A percentile compares a stretch with the other conserved stretches of the same genome.
Evolutionary conservation across 2,329 filamentous ascomycete genomes (phyloP).

Genomic region (Ciborinia camelliae): DNA sequence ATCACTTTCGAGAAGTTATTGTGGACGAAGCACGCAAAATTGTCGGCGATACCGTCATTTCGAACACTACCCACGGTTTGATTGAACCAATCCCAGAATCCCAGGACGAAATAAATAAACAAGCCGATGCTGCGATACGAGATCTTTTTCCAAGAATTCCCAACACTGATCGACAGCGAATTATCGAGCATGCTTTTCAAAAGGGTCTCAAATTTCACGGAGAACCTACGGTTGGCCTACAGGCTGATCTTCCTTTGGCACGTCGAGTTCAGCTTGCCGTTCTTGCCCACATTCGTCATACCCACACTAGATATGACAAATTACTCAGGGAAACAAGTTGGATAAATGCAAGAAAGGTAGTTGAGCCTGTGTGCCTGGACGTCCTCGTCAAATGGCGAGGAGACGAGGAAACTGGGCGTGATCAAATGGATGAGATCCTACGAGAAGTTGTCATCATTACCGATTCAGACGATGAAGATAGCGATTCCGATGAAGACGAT

Average conservation of each 20-base stretch:
- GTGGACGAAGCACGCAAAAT: slow-evolving; percentile 51
- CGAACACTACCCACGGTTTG: slow-evolving; percentile 31
- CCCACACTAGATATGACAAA: slow-evolving; percentile 62
- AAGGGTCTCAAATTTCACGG: slow-evolving; percentile 53
- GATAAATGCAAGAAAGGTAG: slow-evolving; percentile 57
- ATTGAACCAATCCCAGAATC: slow-evolving; percentile 59
- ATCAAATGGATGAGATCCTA: slow-evolving; percentile 64
- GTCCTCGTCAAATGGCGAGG: slow-evolving; percentile 69
- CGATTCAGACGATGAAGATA: slow-evolving; percentile 36
- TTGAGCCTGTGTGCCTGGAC: slow-evolving; percentile 59
- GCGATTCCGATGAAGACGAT: slow-evolving; percentile 23
- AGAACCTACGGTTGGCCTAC: slow-evolving; percentile 56
- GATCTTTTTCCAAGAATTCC: slow-evolving; percentile 65
- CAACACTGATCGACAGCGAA: slow-evolving; percentile 59
- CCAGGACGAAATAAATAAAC: slow-evolving; percentile 57
- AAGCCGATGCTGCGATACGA: slow-evolving; percentile 59
- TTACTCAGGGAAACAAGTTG: slow-evolving; percentile 57
- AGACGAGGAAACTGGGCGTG: slow-evolving; percentile 65
- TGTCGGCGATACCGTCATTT: slow-evolving; percentile 35
- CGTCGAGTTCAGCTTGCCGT: slow-evolving; percentile 63
- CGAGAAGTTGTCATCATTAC: slow-evolving; percentile 62
- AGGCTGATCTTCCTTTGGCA: slow-evolving; percentile 53
- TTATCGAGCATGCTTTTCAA: slow-evolving; percentile 61
- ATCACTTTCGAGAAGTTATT: slow-evolving; percentile 57
- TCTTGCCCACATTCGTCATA: slow-evolving; percentile 63